Base-by-base conservation (phyloP, 306 rosid genomes). In the Argentina anserina region DNA sequence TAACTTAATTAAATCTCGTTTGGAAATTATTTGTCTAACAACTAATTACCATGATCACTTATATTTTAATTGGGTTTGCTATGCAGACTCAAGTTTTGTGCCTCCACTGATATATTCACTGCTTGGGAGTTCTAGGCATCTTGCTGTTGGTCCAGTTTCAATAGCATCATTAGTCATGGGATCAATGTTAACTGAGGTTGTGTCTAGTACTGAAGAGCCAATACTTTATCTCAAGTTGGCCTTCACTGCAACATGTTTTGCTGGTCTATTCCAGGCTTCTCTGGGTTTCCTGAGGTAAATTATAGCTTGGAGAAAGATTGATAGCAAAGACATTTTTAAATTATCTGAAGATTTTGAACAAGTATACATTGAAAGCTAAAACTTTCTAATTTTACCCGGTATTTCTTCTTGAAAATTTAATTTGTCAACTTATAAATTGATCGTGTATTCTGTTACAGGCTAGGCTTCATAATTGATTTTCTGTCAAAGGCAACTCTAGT, bases 81-180 rank as follows among this genome's bases (percentile, higher is more conserved):
- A 55, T 86, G 93, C 89, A 95, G 99, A 95, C 85, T 95, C 99
- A 41, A 95, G 97, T 75, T 90, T 95, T 83, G 99, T 95, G 79
- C 99, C 99, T 1, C 96, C 97, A 4, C 67, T 91, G 88, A 87
- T 88, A 73, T 95, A 95, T 69, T 88, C 97, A 0, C 31, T 95
- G 59, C 90, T 95, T 64, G 99, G 99, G 72, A 95, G 99, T 71
- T 95, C 99, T 13, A 90, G 80, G 63, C 99, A 95, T 82, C 85
- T 95, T 26, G 99, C 83, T 3, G 99, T 95, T 79, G 99, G 99
- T 20, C 99, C 99, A 21, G 99, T 91, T 59, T 95, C 99, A 53
- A 95, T 95, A 75, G 99, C 99, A 2, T 95, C 99, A 67, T 75
- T 95, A 65, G 99, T 91, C 1, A 91, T 95, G 99, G 99, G 99